Percentiles rank a stretch among this genome's conserved stretches.
phyloP scores from a whole-genome alignment of 371 early-diverging fungal genomes.

The Mortierella sp. region DNA sequence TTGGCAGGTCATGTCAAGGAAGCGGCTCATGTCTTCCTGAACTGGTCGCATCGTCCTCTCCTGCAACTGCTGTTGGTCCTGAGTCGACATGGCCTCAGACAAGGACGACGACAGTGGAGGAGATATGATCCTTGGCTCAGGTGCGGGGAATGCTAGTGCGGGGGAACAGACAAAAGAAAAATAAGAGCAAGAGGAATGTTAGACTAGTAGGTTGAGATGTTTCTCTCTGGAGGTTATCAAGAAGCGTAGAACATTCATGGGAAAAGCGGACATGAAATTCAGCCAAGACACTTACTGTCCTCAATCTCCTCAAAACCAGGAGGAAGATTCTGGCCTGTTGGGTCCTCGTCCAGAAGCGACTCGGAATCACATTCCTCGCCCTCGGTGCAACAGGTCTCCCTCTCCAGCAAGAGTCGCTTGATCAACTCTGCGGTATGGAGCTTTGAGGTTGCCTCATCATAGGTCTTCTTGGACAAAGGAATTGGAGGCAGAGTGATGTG shows the following conservation, averaged over 20 bases:
- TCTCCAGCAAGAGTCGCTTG: slow-evolving; percentile 32
- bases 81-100: slow-evolving; percentile 19
- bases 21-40: slow-evolving; percentile 69
- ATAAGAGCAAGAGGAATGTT: not conserved
- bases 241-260: not conserved
- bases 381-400: slow-evolving; percentile 26
- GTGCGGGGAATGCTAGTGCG: slow-evolving; percentile 33
- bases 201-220: not conserved
- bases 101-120: slow-evolving; percentile 39
- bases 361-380: slow-evolving; percentile 36
- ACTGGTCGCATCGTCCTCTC: slow-evolving; percentile 52
- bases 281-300: slow-evolving; percentile 38
- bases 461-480: slow-evolving; percentile 35
- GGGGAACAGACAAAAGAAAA: not conserved
- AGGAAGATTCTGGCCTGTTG: slow-evolving; percentile 39
- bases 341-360: slow-evolving; percentile 8
- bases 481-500: slow-evolving; percentile 40
- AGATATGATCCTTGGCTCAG: slow-evolving; percentile 33
- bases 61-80: slow-evolving; percentile 12
- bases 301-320: slow-evolving; percentile 52
- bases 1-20: slow-evolving; percentile 60
- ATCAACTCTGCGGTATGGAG: slow-evolving; percentile 51
- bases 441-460: slow-evolving; percentile 51
- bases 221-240: not conserved
- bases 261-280: not conserved